Evolutionary conservation across 1,139 yeast species (phyloP), one percentile per base, ranked within the genome.

Genomic region (Yamadazyma dushanensis): DNA sequence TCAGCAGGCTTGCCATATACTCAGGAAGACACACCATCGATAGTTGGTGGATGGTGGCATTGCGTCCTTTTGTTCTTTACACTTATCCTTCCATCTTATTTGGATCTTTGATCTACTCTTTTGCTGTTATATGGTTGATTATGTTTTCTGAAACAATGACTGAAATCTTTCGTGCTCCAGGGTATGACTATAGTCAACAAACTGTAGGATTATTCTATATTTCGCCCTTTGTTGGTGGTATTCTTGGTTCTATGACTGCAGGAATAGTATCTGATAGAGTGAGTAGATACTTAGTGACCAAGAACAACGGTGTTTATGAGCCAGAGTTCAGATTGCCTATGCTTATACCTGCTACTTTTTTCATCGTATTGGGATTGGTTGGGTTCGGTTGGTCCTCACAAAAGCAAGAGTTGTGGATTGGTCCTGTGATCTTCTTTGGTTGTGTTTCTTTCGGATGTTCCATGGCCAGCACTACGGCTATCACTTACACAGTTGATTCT

Each of bases 71-170:
- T 45, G 65, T 70, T 17, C 61, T 79, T 9, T 71, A 65, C 40
- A 44, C 61, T 2, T 79, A 78, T 51, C 83, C 84, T 0, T 61
- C 76, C 3, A 63, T 79, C 13, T 52, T 76, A n/a, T 78, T 69
- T 49, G 75, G 80, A 0, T 63, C 83, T 1, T 49, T 78, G 8
- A 56, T 75, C 2, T 79, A 79, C 47, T 63, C 80, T 1, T 63
- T 78, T 40, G 77, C 82, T 8, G 81, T 79, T 17, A 80, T 79
- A 15, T 79, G 83, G 83, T 66, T 79, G 35, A 78, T 80, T 53
- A 75, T 78, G 32, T 71, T 79, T 32, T 74, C 82, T 1, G 83
- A 79, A 51, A 69, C 78, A 1, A 69, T 79, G 23, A 63, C 79
- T 3, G 66, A 69, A 10, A 72, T 78, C 19, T 79, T 78, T 47